A percentile compares a stretch with the other conserved stretches of the same genome.
Evolutionary conservation across 345 rosid genomes (phyloP).

Genomic region (Stellera chamaejasme): DNA sequence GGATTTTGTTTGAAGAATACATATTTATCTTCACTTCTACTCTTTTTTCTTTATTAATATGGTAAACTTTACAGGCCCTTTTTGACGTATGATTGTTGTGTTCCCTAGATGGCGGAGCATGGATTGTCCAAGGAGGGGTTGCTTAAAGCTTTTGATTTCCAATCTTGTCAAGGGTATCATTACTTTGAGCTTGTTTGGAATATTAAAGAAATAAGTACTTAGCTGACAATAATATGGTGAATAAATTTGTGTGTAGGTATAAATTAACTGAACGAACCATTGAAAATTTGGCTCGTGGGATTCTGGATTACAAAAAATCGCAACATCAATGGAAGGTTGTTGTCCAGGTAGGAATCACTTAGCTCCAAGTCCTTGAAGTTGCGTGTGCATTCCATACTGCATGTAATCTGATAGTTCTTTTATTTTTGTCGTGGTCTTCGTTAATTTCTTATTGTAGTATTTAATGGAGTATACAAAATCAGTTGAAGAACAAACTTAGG

Average conservation of each 20-base stretch:
- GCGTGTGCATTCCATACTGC: background rate
- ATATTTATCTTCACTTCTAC: too few relatives aligned
- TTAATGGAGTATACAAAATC: background rate
- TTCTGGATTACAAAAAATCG: slow-evolving; percentile 58
- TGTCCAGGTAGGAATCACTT: slow-evolving; percentile 53
- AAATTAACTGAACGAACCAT: slow-evolving; percentile 32
- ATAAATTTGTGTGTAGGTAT: slow-evolving; percentile 36
- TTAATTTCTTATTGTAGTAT: slow-evolving; percentile 3
- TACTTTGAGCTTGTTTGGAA: slow-evolving; percentile 3
- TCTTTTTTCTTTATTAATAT: too few relatives aligned
- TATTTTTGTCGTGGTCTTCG: background rate
- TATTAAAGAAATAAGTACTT: slow-evolving; percentile 10
- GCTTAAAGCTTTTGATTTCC: slow-evolving; percentile 46
- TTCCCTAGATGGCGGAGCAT: slow-evolving; percentile 22
- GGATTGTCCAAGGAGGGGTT: slow-evolving; percentile 38
- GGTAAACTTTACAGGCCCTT: too few relatives aligned
- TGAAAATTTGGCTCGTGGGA: slow-evolving; percentile 39
- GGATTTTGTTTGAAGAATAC: too few relatives aligned
- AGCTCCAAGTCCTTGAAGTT: slow-evolving; percentile 5
- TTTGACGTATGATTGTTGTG: too few relatives aligned
- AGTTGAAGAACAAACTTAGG: slow-evolving; percentile 5
- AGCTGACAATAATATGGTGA: slow-evolving; percentile 16
- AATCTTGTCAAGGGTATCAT: slow-evolving; percentile 53
- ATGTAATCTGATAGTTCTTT: background rate
- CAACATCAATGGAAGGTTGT: slow-evolving; percentile 55